Evolutionary conservation across 129 eudicot genomes (phyloP).

Genomic region (Ambrosia trifida): DNA sequence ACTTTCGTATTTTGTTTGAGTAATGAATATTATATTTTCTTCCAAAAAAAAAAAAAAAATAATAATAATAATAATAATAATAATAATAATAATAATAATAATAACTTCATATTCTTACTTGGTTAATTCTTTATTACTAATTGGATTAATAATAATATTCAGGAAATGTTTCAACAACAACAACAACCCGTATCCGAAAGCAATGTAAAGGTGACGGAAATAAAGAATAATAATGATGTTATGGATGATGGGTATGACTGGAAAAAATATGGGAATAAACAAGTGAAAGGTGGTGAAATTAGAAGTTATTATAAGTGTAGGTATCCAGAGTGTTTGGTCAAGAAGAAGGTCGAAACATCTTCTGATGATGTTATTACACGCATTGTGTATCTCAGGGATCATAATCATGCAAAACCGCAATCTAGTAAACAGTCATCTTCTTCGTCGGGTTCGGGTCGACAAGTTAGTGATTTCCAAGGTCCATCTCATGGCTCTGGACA

Average conservation of each 20-base stretch:
- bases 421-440: slow-evolving; percentile 57
- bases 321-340: slow-evolving; percentile 48
- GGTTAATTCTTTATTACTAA: background rate
- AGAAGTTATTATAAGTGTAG: slow-evolving; percentile 81
- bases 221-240: background rate
- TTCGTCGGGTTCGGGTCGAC: slow-evolving; percentile 34
- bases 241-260: slow-evolving; percentile 65
- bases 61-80: too few relatives aligned
- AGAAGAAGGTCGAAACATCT: slow-evolving; percentile 68
- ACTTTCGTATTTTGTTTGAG: too few relatives aligned
- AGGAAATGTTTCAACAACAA: slow-evolving; percentile 38
- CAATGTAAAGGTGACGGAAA: slow-evolving; percentile 25
- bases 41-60: too few relatives aligned
- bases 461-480: slow-evolving; percentile 30
- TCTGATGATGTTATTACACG: slow-evolving; percentile 65
- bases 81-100: too few relatives aligned
- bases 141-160: slow-evolving; percentile 15
- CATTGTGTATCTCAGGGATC: slow-evolving; percentile 64
- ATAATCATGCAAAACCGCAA: slow-evolving; percentile 75
- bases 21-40: too few relatives aligned
- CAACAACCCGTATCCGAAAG: slow-evolving; percentile 38
- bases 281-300: slow-evolving; percentile 76
- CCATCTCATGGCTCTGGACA: slow-evolving; percentile 40
- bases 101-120: background rate
- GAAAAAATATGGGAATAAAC: slow-evolving; percentile 77